Evolutionary conservation across 2,329 filamentous ascomycete species (phyloP).

Genomic region (Cyclaneusma minus): DNA sequence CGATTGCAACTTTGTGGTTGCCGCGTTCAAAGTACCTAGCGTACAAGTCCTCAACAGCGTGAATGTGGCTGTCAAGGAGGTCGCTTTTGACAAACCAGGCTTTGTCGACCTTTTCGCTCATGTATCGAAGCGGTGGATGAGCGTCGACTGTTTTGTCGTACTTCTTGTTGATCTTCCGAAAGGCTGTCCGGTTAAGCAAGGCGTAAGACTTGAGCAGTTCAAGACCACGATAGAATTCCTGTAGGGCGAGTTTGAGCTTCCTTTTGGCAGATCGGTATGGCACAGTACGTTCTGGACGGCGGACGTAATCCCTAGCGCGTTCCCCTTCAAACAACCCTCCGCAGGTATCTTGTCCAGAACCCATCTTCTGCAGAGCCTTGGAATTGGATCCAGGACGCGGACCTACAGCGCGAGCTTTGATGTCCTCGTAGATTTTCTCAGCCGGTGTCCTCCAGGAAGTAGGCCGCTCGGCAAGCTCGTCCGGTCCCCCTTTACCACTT

Average conservation of each 20-base stretch:
- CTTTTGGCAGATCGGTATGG: slow-evolving; percentile 78
- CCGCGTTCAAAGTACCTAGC: slow-evolving; percentile 87
- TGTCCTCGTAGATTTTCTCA: slow-evolving; percentile 13
- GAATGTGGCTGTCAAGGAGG: slow-evolving; percentile 64
- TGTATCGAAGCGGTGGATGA: slow-evolving; percentile 62
- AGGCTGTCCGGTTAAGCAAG: slow-evolving; percentile 78
- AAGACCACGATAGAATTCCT: slow-evolving; percentile 84
- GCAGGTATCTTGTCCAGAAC: slow-evolving; percentile 28
- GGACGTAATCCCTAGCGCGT: slow-evolving; percentile 30
- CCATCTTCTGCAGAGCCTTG: slow-evolving; percentile 39
- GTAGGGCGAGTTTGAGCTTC: slow-evolving; percentile 78
- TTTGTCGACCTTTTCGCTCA: slow-evolving; percentile 82
- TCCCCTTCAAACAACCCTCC: slow-evolving; percentile 14
- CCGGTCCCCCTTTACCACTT: slow-evolving; percentile 2
- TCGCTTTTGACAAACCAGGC: slow-evolving; percentile 88
- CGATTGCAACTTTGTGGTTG: slow-evolving; percentile 80
- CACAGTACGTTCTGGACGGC: slow-evolving; percentile 41
- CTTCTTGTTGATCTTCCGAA: slow-evolving; percentile 97
- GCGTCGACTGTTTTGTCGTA: slow-evolving; percentile 85
- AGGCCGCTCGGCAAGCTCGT: slow-evolving; percentile 8
- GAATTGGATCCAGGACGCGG: slow-evolving; percentile 41
- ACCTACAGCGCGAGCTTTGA: slow-evolving; percentile 3
- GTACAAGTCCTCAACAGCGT: slow-evolving; percentile 77
- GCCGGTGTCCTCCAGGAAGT: slow-evolving; percentile 5
- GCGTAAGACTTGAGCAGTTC: slow-evolving; percentile 89